Evolutionary conservation across 2,329 filamentous ascomycete species (phyloP).

Genomic region (Fusarium temperatum): DNA sequence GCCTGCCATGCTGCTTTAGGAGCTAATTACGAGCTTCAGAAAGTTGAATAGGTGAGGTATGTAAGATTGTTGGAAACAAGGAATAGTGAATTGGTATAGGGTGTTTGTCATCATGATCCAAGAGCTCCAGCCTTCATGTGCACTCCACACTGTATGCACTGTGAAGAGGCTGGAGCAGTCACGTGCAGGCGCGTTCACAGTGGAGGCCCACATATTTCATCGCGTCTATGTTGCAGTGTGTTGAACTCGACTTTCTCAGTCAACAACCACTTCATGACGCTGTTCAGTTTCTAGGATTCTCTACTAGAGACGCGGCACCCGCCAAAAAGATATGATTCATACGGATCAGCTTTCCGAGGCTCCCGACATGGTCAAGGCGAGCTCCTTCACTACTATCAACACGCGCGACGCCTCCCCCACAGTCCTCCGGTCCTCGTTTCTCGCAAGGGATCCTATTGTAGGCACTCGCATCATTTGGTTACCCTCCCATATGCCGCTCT

Average conservation of each 20-base stretch:
- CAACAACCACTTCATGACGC: conserved; percentile 31
- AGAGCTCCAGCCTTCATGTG: conserved; percentile 37
- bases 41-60: neutral
- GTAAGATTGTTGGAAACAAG: neutral
- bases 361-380: conserved; percentile 40
- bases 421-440: conserved; percentile 82
- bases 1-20: conserved; percentile 41
- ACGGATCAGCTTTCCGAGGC: conserved; percentile 22
- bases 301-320: conserved; percentile 29
- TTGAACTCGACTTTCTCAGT: conserved; percentile 11
- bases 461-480: conserved; percentile 51
- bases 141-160: conserved; percentile 30
- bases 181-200: conserved; percentile 39
- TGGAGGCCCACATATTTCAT: conserved; percentile 12
- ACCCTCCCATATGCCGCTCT: conserved; percentile 63
- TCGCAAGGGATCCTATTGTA: conserved; percentile 69
- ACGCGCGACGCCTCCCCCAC: conserved; percentile 79
- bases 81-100: conserved; percentile 26
- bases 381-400: conserved; percentile 55
- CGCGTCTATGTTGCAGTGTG: neutral
- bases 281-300: conserved; percentile 22
- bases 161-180: conserved; percentile 21
- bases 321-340: conserved; percentile 13
- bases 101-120: conserved; percentile 32
- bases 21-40: neutral